Percentiles rank a stretch among this genome's conserved stretches.
Evolutionary conservation across 108 stramenopile species (phyloP).

Genomic region (Skeletonema menzelii): DNA sequence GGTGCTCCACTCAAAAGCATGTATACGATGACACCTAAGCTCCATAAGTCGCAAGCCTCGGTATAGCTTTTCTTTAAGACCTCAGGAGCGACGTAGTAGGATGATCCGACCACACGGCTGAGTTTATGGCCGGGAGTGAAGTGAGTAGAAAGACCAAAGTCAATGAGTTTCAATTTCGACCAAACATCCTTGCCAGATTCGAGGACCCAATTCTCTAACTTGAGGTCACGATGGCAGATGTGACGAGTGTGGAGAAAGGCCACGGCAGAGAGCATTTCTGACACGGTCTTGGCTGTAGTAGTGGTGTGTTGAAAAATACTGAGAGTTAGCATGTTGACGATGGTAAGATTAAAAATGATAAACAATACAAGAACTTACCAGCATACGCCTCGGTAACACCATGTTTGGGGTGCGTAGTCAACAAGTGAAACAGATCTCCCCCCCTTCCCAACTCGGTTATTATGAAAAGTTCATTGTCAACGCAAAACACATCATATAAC

Average conservation of each 20-base stretch:
- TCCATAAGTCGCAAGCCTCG: slow-evolving; percentile 95
- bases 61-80: slow-evolving; percentile 97
- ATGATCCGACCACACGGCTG: slow-evolving; percentile 90
- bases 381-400: slow-evolving; percentile 92
- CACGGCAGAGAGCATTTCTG: slow-evolving; percentile 81
- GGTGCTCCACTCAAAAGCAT: slow-evolving; percentile 91
- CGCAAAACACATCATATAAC: slow-evolving; percentile 59
- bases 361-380: slow-evolving; percentile 51
- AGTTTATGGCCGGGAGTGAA: slow-evolving; percentile 84
- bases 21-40: slow-evolving; percentile 93
- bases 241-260: slow-evolving; percentile 55
- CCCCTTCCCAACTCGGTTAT: slow-evolving; percentile 91
- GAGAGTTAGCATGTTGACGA: neutral
- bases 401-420: slow-evolving; percentile 92
- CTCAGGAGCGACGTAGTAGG: slow-evolving; percentile 98
- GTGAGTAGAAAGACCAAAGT: slow-evolving; percentile 78
- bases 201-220: slow-evolving; percentile 51
- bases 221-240: slow-evolving; percentile 72
- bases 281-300: slow-evolving; percentile 70
- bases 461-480: slow-evolving; percentile 54
- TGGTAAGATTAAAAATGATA: neutral
- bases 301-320: neutral
- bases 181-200: slow-evolving; percentile 6
- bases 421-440: slow-evolving; percentile 88
- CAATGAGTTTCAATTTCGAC: slow-evolving; percentile 55